A percentile compares a stretch with the other conserved stretches of the same genome.
phyloP scores from a whole-genome alignment of 1,284 basidiomycete species.

The Pseudomicrostroma phylloplanum region DNA sequence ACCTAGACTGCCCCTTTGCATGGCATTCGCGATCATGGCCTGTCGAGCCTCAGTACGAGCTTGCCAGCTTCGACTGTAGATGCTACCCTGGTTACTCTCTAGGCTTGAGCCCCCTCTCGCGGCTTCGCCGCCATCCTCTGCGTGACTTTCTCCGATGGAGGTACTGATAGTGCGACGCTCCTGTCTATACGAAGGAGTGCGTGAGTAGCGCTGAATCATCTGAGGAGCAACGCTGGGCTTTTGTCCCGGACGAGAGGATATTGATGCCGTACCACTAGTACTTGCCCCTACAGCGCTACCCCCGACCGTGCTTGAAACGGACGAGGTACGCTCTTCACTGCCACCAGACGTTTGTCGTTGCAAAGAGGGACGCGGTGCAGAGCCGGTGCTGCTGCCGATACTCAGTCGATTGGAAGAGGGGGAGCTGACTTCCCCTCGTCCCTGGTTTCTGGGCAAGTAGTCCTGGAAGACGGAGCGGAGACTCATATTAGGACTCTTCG shows the following conservation, averaged over 20 bases:
- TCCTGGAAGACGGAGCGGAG: slow-evolving; percentile 1
- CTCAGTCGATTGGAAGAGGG: too few relatives aligned
- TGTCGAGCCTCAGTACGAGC: slow-evolving; percentile 5
- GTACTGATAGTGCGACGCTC: neutral
- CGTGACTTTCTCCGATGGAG: neutral
- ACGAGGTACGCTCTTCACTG: neutral
- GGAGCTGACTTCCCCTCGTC: too few relatives aligned
- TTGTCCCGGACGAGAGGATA: neutral
- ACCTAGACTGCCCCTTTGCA: neutral
- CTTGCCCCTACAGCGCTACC: neutral
- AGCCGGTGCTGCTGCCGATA: too few relatives aligned
- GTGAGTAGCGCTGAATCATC: slow-evolving; percentile 8
- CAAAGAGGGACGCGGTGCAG: neutral
- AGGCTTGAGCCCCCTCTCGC: neutral
- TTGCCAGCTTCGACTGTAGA: slow-evolving; percentile 6
- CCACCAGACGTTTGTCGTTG: neutral
- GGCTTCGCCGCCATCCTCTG: neutral
- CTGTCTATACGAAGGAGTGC: slow-evolving; percentile 1
- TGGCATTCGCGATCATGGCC: slow-evolving; percentile 3
- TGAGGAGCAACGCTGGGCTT: neutral
- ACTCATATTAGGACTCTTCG: neutral
- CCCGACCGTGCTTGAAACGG: neutral
- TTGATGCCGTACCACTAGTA: neutral
- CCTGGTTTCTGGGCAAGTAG: neutral
- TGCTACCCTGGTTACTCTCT: neutral